These are phyloP conservation scores for Alnus rubra DNA, from an alignment of 306 rosid species.

Conservation along the genomic window DNA sequence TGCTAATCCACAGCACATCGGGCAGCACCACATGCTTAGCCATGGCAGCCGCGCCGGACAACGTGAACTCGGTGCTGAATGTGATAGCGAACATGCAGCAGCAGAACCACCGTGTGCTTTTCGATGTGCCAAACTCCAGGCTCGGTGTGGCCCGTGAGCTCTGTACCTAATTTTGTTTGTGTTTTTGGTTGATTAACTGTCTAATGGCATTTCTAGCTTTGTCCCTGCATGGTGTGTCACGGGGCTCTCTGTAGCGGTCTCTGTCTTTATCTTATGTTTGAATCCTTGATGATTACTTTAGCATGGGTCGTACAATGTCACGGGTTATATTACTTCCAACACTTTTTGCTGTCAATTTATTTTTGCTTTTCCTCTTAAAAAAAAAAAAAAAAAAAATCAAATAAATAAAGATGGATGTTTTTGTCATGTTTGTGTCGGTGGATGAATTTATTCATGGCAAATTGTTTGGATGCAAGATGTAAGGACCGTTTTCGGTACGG, in stretches of 20 bases:
- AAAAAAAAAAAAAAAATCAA: neutral
- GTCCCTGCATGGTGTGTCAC: conserved; percentile 28
- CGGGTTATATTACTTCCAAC: conserved; percentile 27
- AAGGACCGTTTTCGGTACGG: too few relatives aligned
- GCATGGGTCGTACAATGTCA: conserved; percentile 27
- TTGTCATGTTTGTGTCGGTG: neutral
- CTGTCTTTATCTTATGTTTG: neutral
- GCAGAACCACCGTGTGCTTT: conserved; percentile 83
- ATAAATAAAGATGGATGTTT: neutral
- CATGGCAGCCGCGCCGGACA: conserved; percentile 79
- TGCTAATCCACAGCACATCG: conserved; percentile 68
- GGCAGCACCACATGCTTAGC: conserved; percentile 75
- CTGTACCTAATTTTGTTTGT: conserved; percentile 48
- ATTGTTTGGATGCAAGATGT: too few relatives aligned
- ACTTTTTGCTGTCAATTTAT: neutral
- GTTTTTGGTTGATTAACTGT: neutral
- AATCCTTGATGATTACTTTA: neutral
- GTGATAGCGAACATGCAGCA: conserved; percentile 97
- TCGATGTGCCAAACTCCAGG: conserved; percentile 79
- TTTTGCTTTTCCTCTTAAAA: neutral
- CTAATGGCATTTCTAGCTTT: conserved; percentile 6
- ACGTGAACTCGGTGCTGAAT: conserved; percentile 83
- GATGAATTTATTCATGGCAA: neutral
- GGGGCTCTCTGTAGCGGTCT: conserved; percentile 25
- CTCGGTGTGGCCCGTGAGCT: conserved; percentile 81